phyloP scores from a whole-genome alignment of 345 rosid genomes.

The Leavenworthia alabamica region DNA sequence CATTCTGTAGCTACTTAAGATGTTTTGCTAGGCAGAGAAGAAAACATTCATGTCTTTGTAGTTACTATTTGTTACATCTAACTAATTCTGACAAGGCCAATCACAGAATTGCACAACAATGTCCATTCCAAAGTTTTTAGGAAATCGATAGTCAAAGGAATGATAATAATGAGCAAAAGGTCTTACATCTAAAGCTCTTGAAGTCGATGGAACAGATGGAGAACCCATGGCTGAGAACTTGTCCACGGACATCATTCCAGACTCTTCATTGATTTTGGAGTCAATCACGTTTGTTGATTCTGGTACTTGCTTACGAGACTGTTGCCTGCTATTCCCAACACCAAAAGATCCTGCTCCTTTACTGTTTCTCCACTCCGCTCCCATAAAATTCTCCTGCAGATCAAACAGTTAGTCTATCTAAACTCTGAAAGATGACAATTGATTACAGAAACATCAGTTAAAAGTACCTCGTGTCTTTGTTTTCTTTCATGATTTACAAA shows the following conservation, averaged over 20 bases:
- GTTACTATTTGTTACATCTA: not conserved
- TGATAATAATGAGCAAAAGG: not conserved
- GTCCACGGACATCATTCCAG: conserved; percentile 53
- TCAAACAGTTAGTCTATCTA: conserved; percentile 3
- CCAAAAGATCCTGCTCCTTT: conserved; percentile 59
- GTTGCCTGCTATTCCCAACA: conserved; percentile 69
- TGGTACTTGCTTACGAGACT: conserved; percentile 54
- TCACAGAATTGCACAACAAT: not conserved
- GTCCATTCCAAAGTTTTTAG: not conserved
- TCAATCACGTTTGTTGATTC: conserved; percentile 57
- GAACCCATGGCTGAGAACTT: conserved; percentile 65
- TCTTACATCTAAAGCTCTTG: conserved; percentile 75
- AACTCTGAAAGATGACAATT: not conserved
- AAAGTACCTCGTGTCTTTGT: conserved; percentile 71
- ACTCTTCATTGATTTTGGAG: conserved; percentile 69
- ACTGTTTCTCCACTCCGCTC: conserved; percentile 64
- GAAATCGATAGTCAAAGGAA: not conserved
- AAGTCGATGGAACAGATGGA: conserved; percentile 61
- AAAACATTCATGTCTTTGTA: not conserved
- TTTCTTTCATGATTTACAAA: conserved; percentile 83
- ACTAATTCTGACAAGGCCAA: not conserved
- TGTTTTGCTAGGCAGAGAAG: conserved; percentile 5
- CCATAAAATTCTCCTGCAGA: conserved; percentile 55
- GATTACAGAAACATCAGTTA: conserved; percentile 9
- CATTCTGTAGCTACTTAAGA: not conserved